A percentile compares a stretch with the other conserved stretches of the same genome.
Conservation (phyloP, 306 rosid species). For the Trifolium fragiferum region DNA sequence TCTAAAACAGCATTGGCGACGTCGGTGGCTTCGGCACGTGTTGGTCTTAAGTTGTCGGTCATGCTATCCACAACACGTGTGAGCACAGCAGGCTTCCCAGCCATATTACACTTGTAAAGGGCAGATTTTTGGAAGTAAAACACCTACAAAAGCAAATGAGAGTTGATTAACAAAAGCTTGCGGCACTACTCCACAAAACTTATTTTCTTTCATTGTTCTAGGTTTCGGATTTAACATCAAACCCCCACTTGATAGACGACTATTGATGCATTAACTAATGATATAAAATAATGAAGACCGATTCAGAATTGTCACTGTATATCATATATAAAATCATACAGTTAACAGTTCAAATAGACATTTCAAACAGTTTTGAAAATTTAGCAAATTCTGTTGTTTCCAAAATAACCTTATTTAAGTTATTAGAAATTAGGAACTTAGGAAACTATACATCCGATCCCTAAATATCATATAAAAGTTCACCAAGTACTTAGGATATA, state of each 20-base stretch:
- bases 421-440: conserved; percentile 6
- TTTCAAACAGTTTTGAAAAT: background rate
- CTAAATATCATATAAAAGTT: conserved; percentile 20
- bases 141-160: conserved; percentile 59
- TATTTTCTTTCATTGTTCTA: conserved; percentile 12
- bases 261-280: conserved; percentile 8
- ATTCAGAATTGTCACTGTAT: background rate
- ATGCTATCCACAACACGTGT: conserved; percentile 99
- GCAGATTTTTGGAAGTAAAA: conserved; percentile 95
- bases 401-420: conserved; percentile 2
- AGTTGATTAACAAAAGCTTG: conserved; percentile 37
- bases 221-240: conserved; percentile 18
- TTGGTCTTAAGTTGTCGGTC: conserved; percentile 99
- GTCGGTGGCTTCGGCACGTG: conserved; percentile 99
- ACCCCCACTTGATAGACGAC: conserved; percentile 21
- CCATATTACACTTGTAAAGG: conserved; percentile 98
- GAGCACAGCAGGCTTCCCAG: conserved; percentile 98
- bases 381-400: conserved; percentile 14
- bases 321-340: background rate
- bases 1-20: conserved; percentile 99
- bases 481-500: conserved; percentile 22
- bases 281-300: background rate
- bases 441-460: conserved; percentile 18
- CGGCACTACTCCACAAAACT: conserved; percentile 18
- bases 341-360: conserved; percentile 38